Evolutionary conservation across 208 protist species (phyloP).

Genomic region (Angomonas desouzai): DNA sequence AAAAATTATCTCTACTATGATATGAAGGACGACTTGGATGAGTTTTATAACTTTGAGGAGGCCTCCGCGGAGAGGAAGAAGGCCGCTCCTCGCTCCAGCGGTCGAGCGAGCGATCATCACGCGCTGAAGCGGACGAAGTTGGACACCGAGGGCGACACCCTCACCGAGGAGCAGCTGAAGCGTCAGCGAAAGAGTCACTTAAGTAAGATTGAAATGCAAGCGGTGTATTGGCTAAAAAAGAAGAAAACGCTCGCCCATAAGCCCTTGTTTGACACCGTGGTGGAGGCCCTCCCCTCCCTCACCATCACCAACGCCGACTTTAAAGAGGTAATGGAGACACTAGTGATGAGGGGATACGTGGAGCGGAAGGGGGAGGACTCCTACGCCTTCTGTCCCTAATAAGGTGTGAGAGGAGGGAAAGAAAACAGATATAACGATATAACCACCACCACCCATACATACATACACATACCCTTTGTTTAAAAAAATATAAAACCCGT

Average conservation of each 20-base stretch:
- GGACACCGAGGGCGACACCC: not conserved
- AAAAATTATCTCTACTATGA: slow-evolving; percentile 1
- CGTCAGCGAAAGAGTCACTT: not conserved
- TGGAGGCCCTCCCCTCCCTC: not conserved
- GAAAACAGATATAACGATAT: too few species aligned
- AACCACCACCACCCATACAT: too few species aligned
- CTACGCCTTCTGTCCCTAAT: slow-evolving; percentile 3
- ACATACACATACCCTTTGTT: too few species aligned
- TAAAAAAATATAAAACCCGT: too few species aligned
- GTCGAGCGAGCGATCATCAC: not conserved
- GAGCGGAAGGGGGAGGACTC: not conserved
- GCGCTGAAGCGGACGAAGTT: not conserved
- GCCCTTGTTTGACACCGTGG: not conserved
- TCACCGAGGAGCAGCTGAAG: not conserved
- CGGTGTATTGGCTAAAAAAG: slow-evolving; percentile 2
- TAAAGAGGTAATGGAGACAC: not conserved
- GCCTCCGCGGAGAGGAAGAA: not conserved
- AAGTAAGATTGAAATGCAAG: not conserved
- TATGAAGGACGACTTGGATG: not conserved
- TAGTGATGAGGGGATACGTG: slow-evolving; percentile 1
- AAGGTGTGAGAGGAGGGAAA: too few species aligned
- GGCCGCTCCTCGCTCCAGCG: not conserved
- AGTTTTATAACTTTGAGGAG: slow-evolving; percentile 5
- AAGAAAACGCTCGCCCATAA: not conserved
- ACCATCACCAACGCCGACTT: not conserved